Evolutionary conservation across 1,139 yeast species (phyloP).

Genomic region (Suzukiozyma palmioleophila): DNA sequence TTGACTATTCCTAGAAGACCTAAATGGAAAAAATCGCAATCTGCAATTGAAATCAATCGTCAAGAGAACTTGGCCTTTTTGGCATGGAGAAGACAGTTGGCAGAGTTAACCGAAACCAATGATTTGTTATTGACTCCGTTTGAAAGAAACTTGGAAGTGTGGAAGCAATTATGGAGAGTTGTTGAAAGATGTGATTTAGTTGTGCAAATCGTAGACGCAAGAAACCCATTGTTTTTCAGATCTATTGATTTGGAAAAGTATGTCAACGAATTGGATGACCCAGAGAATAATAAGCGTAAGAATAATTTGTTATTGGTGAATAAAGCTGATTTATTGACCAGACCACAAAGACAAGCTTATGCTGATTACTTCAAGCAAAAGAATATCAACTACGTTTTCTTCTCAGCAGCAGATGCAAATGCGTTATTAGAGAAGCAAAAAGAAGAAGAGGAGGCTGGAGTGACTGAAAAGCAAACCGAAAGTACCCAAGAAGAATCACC

Average conservation of each 20-base stretch:
- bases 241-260: conserved; percentile 85
- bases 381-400: conserved; percentile 81
- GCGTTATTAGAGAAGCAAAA: conserved; percentile 59
- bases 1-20: conserved; percentile 97
- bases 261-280: conserved; percentile 65
- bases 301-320: conserved; percentile 80
- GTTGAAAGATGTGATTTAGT: conserved; percentile 91
- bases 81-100: conserved; percentile 90
- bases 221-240: conserved; percentile 88
- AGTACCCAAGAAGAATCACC: conserved; percentile 15
- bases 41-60: conserved; percentile 75
- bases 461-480: conserved; percentile 4
- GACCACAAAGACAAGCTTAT: conserved; percentile 78
- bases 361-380: conserved; percentile 70
- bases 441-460: conserved; percentile 25
- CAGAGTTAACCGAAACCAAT: conserved; percentile 73
- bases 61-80: conserved; percentile 88
- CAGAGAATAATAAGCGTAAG: conserved; percentile 47
- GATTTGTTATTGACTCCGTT: conserved; percentile 92
- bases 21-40: conserved; percentile 68
- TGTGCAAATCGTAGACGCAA: conserved; percentile 96
- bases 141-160: conserved; percentile 94
- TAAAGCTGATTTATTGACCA: conserved; percentile 85
- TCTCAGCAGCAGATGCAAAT: conserved; percentile 86
- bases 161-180: conserved; percentile 99